A percentile compares a stretch with the other conserved stretches of the same genome.
Conservation (phyloP, 371 early-diverging fungal genomes). For the Rhizopus sp. region DNA sequence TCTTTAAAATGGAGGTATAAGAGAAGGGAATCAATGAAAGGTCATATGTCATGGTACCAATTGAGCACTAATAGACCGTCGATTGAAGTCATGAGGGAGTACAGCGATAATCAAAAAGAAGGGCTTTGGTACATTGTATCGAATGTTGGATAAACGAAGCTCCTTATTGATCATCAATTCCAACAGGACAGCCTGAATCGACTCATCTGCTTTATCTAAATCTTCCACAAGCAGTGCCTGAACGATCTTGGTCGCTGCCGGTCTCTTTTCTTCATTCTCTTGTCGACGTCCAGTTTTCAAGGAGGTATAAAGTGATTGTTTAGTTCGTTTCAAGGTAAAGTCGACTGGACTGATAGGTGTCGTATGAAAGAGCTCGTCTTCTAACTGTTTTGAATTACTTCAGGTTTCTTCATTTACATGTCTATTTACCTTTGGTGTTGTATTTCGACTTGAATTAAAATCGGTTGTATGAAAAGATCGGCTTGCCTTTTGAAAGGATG, state of each 20-base stretch:
- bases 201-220: conserved; percentile 44
- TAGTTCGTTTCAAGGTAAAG: conserved; percentile 32
- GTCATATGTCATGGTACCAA: conserved; percentile 21
- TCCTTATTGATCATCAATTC: conserved; percentile 58
- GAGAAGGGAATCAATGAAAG: not conserved
- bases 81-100: conserved; percentile 32
- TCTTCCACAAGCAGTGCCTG: conserved; percentile 51
- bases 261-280: conserved; percentile 26
- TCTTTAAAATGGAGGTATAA: conserved; percentile 22
- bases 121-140: conserved; percentile 56
- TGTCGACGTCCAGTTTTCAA: conserved; percentile 13
- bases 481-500: conserved; percentile 10
- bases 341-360: conserved; percentile 50
- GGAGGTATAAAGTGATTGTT: conserved; percentile 7
- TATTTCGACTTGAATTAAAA: conserved; percentile 15
- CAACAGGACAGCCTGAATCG: conserved; percentile 48
- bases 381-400: conserved; percentile 1
- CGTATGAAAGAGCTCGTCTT: conserved; percentile 12
- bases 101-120: conserved; percentile 43
- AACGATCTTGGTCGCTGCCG: conserved; percentile 31
- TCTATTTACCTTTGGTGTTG: conserved; percentile 12
- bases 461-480: conserved; percentile 24
- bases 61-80: conserved; percentile 30
- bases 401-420: not conserved
- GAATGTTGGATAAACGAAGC: conserved; percentile 46